phyloP scores from a whole-genome alignment of 1,139 yeast species.

The Candida sp. region DNA sequence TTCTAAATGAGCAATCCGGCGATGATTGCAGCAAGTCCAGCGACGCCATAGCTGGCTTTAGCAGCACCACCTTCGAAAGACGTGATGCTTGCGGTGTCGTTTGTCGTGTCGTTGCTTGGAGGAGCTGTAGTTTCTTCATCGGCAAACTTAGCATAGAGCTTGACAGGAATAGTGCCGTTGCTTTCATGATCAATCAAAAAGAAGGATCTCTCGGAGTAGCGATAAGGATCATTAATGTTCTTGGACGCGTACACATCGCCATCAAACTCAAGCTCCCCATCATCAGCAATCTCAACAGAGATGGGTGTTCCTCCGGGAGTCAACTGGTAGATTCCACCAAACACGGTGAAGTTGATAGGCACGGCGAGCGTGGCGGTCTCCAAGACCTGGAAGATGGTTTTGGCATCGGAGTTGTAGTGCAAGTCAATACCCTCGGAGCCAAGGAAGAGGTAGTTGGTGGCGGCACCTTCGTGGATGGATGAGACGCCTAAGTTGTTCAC shows the following conservation, averaged over 20 bases:
- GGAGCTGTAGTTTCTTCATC: background rate
- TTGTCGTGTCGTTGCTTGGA: too few species aligned
- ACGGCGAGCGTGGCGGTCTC: background rate
- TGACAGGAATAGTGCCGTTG: conserved; percentile 21
- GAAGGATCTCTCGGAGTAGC: conserved; percentile 31
- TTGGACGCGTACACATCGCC: conserved; percentile 44
- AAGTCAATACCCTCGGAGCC: conserved; percentile 10
- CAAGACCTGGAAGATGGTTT: conserved; percentile 32
- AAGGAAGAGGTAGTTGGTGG: conserved; percentile 48
- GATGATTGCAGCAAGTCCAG: too few species aligned
- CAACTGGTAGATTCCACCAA: conserved; percentile 11
- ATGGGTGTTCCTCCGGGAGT: conserved; percentile 14
- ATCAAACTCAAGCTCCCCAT: conserved; percentile 26
- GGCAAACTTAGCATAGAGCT: conserved; percentile 15
- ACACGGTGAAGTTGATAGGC: conserved; percentile 1
- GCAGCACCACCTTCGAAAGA: too few species aligned
- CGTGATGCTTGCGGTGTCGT: too few species aligned
- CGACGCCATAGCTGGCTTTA: too few species aligned
- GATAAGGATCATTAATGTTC: conserved; percentile 47
- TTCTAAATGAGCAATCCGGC: too few species aligned
- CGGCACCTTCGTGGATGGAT: conserved; percentile 59
- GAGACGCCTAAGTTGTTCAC: conserved; percentile 32
- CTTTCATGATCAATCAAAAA: conserved; percentile 24
- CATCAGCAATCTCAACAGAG: conserved; percentile 18
- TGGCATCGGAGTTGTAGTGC: conserved; percentile 61